Percentiles rank a stretch among this genome's conserved stretches.
Evolutionary conservation across 2,329 filamentous ascomycete species (phyloP).

Genomic region (Pseudogymnoascus verrucosus): DNA sequence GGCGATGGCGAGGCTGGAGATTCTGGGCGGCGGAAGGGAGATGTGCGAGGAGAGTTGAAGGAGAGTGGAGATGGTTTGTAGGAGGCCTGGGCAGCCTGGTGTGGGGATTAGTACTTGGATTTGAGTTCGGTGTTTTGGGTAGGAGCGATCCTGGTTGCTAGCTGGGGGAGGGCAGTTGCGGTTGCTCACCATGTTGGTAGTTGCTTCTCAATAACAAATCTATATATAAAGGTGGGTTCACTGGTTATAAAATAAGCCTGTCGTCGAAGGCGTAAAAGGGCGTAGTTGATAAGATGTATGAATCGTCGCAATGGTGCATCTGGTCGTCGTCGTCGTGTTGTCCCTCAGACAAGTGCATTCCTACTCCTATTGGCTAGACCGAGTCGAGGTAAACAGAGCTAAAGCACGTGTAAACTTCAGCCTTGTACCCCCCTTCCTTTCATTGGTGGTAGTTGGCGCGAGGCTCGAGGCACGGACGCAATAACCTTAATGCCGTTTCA

Average conservation of each 20-base stretch:
- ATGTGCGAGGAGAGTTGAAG: slow-evolving; percentile 62
- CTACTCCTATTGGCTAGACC: neutral
- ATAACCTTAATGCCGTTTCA: slow-evolving; percentile 7
- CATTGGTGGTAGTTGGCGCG: neutral
- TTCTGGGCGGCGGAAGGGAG: slow-evolving; percentile 55
- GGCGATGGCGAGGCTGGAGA: slow-evolving; percentile 58
- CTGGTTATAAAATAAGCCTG: neutral
- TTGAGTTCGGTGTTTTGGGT: slow-evolving; percentile 7
- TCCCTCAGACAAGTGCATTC: neutral
- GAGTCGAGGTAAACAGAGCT: slow-evolving; percentile 1
- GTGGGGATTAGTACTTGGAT: slow-evolving; percentile 7
- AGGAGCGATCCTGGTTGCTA: slow-evolving; percentile 6
- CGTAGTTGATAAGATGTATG: slow-evolving; percentile 1
- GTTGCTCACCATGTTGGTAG: slow-evolving; percentile 2
- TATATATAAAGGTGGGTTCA: neutral
- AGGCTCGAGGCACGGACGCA: slow-evolving; percentile 4
- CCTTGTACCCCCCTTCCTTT: neutral
- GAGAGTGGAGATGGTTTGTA: slow-evolving; percentile 67
- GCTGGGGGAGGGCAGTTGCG: neutral
- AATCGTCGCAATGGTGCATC: neutral
- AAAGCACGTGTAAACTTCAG: neutral
- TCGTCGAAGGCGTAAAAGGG: slow-evolving; percentile 1
- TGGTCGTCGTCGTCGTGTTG: neutral
- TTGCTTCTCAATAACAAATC: slow-evolving; percentile 1
- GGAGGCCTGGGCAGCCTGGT: slow-evolving; percentile 45